phyloP scores from a whole-genome alignment of 2,329 filamentous ascomycete species.

The Penicillium brevicompactum region DNA sequence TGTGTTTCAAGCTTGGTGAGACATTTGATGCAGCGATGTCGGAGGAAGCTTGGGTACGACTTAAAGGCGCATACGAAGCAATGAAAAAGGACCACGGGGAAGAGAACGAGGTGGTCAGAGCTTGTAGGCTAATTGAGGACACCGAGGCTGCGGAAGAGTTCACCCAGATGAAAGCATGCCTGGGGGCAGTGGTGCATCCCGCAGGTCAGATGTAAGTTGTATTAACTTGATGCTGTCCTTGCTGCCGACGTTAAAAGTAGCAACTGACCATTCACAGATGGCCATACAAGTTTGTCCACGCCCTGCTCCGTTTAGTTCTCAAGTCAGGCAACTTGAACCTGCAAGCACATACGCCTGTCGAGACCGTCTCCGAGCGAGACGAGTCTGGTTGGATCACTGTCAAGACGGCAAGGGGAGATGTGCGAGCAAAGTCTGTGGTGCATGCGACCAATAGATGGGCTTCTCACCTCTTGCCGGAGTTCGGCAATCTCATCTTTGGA shows the following conservation, averaged over 20 bases:
- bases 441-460: not conserved
- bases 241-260: no score
- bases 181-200: not conserved
- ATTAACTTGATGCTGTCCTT: not conserved
- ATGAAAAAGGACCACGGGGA: not conserved
- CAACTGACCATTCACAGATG: not conserved
- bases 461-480: not conserved
- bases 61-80: not conserved
- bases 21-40: conserved; percentile 1
- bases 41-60: not conserved
- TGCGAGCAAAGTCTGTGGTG: not conserved
- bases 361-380: not conserved
- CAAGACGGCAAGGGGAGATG: not conserved
- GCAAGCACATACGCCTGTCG: not conserved
- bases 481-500: not conserved
- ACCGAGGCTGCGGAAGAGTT: not conserved
- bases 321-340: not conserved
- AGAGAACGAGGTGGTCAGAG: not conserved
- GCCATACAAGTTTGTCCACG: not conserved
- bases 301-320: not conserved
- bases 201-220: not conserved
- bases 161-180: not conserved
- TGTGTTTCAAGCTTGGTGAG: not conserved
- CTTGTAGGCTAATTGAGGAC: not conserved
- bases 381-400: not conserved